Percentiles rank a stretch among this genome's conserved stretches.
These are phyloP conservation scores for Heliamphora pulchella DNA, from an alignment of 179 eudicot species.

Conservation along the genomic window DNA sequence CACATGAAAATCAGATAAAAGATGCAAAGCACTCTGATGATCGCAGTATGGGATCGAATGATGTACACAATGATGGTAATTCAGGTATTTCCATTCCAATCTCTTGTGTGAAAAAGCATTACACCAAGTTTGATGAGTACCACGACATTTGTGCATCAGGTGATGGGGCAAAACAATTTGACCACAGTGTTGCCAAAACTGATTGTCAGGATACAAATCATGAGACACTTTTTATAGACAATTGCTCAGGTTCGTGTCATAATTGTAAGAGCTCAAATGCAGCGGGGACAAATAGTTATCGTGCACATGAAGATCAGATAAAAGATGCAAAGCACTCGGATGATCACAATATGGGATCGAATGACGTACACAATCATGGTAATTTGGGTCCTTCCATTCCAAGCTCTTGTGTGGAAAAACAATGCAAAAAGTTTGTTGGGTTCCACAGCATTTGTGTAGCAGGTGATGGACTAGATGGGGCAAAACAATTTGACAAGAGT, in stretches of 20 bases:
- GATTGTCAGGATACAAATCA: constrained; percentile 9
- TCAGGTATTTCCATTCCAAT: too few species aligned
- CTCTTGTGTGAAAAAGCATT: background rate
- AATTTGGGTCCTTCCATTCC: too few species aligned
- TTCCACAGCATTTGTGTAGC: background rate
- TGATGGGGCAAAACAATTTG: constrained; percentile 2
- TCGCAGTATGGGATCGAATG: background rate
- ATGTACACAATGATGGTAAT: constrained; percentile 4
- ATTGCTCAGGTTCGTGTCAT: constrained; percentile 18
- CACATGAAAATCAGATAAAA: background rate
- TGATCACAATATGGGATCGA: background rate
- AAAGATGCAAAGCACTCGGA: constrained; percentile 8
- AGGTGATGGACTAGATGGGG: background rate
- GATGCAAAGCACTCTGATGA: constrained; percentile 11
- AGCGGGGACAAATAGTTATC: background rate
- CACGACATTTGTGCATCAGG: constrained; percentile 1
- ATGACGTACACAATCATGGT: constrained; percentile 3
- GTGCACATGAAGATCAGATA: constrained; percentile 5
- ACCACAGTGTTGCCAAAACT: background rate
- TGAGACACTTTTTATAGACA: background rate
- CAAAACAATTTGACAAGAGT: background rate
- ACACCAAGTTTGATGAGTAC: background rate
- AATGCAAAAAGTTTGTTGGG: background rate
- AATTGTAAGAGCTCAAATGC: background rate
- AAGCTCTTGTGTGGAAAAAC: background rate